These are phyloP conservation scores for Neurospora sp. DNA, from an alignment of 2,329 filamentous ascomycete species.

Conservation along the genomic window DNA sequence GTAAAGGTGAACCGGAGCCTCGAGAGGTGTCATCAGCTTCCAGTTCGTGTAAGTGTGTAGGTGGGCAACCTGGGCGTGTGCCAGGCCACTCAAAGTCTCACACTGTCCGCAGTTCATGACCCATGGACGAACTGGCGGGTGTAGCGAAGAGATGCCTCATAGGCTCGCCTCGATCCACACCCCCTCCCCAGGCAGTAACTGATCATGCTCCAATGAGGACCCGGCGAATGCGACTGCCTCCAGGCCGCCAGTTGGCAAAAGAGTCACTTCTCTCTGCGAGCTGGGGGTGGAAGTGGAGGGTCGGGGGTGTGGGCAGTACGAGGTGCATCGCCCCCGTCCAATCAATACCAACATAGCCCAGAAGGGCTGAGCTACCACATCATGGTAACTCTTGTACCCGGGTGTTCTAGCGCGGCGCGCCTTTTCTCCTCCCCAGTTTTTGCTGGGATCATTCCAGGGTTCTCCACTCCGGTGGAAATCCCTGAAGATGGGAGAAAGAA, in stretches of 20 bases:
- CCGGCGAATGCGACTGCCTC: not conserved
- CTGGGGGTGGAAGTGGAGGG: not conserved
- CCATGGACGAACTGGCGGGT: not conserved
- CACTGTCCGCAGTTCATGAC: not conserved
- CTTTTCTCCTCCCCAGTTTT: not conserved
- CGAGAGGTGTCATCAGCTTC: not conserved
- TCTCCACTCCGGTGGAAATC: not conserved
- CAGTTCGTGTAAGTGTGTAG: not conserved
- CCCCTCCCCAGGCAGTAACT: not conserved
- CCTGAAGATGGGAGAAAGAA: not conserved
- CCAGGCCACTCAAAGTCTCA: not conserved
- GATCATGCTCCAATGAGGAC: not conserved
- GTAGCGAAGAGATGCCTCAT: not conserved
- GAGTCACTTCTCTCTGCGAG: not conserved
- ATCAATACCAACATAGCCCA: constrained; percentile 3
- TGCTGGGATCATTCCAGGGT: not conserved
- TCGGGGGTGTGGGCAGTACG: not conserved
- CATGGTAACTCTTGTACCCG: not conserved
- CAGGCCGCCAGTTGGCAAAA: not conserved
- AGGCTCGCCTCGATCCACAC: not conserved
- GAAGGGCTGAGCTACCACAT: constrained; percentile 12
- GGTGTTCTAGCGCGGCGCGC: not conserved
- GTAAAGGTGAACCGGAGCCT: not conserved
- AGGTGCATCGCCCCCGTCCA: constrained; percentile 7
- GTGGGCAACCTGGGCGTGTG: not conserved